Conservation (phyloP, 2,329 filamentous ascomycete species). For the Diaporthe australafricana region DNA sequence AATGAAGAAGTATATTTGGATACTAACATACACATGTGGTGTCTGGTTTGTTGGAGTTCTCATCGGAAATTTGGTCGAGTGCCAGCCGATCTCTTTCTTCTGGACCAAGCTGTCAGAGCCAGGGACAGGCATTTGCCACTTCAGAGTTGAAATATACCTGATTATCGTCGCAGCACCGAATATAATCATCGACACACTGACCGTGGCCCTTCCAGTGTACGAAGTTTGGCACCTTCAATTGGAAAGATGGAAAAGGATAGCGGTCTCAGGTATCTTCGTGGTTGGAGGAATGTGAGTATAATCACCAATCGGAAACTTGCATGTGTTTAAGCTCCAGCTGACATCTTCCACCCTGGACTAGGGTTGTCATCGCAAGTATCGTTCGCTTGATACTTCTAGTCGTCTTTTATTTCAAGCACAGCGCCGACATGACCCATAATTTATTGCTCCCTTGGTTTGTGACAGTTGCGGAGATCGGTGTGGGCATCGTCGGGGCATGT, state of each 20-base stretch:
- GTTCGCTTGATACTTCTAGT: slow-evolving; percentile 17
- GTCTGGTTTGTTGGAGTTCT: slow-evolving; percentile 14
- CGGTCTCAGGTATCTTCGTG: slow-evolving; percentile 13
- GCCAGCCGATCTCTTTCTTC: slow-evolving; percentile 21
- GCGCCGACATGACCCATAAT: slow-evolving; percentile 3
- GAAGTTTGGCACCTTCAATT: slow-evolving; percentile 18
- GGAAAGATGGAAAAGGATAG: slow-evolving; percentile 24
- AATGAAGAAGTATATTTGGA: background rate
- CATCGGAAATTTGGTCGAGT: slow-evolving; percentile 15
- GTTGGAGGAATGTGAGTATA: slow-evolving; percentile 15
- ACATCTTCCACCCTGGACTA: background rate
- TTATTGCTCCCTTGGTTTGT: slow-evolving; percentile 14
- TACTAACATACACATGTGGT: background rate
- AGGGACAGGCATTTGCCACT: background rate
- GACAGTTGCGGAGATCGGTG: slow-evolving; percentile 15
- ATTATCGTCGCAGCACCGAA: slow-evolving; percentile 20
- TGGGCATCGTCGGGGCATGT: slow-evolving; percentile 13
- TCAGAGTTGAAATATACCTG: background rate
- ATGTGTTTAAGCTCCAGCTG: background rate
- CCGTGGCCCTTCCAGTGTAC: slow-evolving; percentile 11
- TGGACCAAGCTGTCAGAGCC: slow-evolving; percentile 18
- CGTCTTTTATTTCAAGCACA: slow-evolving; percentile 8
- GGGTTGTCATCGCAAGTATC: slow-evolving; percentile 10
- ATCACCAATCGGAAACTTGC: background rate
- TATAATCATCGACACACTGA: slow-evolving; percentile 2